Base-by-base conservation (phyloP, 768 basidiomycete species). In the Boletus fagicola region DNA sequence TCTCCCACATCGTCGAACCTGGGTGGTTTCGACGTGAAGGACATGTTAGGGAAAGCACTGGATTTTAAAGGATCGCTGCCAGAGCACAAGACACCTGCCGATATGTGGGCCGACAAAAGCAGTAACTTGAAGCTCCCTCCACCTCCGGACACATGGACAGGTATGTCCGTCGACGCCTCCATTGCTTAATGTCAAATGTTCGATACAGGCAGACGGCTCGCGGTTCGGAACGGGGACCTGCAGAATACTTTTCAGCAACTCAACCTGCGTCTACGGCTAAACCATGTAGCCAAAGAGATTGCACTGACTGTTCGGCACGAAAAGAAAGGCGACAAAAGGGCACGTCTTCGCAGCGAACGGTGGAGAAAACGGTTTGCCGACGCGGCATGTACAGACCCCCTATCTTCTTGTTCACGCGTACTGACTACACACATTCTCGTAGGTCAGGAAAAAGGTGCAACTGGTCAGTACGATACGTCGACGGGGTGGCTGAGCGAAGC, bases 361-460 rank as follows among this genome's bases (percentile, higher is more conserved):
- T 92, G 90, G 88, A 80, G 88, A 68, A 85, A 79, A 65, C 83
- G 80, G 58, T 94, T 93, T 72, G 86, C 90, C 48, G 77, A 90
- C 63, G 87, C 90, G 80, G 91, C 84, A 74, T 62, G 83, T 62
- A 51, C 49, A 57, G 28, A 44, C 26, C 13, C 49, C 22, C 26
- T 56, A 16, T 36, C 59, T 54, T 35, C 31, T 56, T 66, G 43
- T 59, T 43, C 55, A 50, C 48, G 53, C 33, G 43, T 44, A 36
- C 54, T 66, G 42, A 63, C 58, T 49, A 45, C 43, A 51, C 62
- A 57, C 45, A 55, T 57, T 55, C 52, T 56, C 62, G n/a, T 65
- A 93, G 91, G 90, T 93, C 59, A 83, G 91, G 72, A 83, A 83
- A 76, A 92, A 89, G 75, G 88, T 92, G 38, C 83, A 88, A 67